Percentiles rank a stretch among this genome's conserved stretches.
These are phyloP conservation scores for Rubia tinctorum DNA, from an alignment of 305 asterid genomes.

Conservation along the genomic window DNA sequence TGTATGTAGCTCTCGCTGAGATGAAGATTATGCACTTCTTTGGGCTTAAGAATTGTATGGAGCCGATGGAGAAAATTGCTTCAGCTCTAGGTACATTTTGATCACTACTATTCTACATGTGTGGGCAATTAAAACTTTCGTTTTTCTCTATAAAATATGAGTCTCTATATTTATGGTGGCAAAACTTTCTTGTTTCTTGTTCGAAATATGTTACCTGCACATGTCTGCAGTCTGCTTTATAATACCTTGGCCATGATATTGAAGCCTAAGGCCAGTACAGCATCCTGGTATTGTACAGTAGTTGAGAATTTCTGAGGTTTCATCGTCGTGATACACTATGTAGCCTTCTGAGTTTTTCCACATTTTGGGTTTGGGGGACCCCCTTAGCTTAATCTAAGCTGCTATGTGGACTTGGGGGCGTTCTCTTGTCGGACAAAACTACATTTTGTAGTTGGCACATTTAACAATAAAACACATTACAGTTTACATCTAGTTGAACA, in stretches of 20 bases:
- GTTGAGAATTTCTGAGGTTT: not conserved
- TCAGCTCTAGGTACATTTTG: constrained; percentile 54
- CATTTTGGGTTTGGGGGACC: not conserved
- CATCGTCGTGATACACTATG: not conserved
- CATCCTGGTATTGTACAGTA: not conserved
- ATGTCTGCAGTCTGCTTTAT: not conserved
- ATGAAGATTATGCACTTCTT: constrained; percentile 65
- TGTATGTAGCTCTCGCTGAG: constrained; percentile 53
- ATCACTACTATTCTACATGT: not conserved
- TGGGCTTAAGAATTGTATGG: constrained; percentile 53
- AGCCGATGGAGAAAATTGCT: constrained; percentile 20
- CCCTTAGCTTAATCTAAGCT: not conserved
- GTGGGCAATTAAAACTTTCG: not conserved
- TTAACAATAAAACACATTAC: not conserved
- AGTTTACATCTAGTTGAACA: not conserved
- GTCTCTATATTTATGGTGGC: not conserved
- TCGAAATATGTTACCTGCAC: not conserved
- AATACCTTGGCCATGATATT: not conserved
- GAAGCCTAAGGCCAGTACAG: not conserved
- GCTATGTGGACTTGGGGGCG: not conserved
- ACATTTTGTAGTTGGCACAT: not conserved
- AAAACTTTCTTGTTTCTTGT: not conserved
- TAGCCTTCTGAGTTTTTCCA: not conserved
- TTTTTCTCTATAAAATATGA: not conserved
- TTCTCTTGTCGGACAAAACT: not conserved